Percentiles rank a stretch among this genome's conserved stretches.
Evolutionary conservation across 352 stramenopile genomes (phyloP).

Genomic region (Phytophthora fragariaefolia): DNA sequence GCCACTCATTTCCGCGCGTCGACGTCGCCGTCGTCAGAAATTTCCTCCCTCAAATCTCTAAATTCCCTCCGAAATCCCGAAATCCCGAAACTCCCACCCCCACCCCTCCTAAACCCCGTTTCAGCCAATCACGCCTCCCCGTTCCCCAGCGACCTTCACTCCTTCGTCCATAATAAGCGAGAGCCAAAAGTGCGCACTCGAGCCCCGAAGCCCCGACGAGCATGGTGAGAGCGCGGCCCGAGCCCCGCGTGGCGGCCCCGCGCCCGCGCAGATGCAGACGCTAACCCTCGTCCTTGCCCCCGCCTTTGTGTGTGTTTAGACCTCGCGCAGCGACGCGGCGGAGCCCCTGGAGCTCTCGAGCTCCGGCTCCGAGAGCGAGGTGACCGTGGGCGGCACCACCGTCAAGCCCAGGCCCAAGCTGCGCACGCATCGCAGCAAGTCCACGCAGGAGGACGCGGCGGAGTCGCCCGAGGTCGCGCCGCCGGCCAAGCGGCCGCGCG

Average conservation of each 20-base stretch:
- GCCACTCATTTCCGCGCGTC: conserved; percentile 34
- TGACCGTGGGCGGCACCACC: conserved; percentile 13
- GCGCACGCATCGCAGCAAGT: conserved; percentile 35
- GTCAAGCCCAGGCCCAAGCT: conserved; percentile 52
- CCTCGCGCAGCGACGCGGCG: conserved; percentile 2
- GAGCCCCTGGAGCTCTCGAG: conserved; percentile 33
- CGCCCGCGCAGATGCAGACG: no score
- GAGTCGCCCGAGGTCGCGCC: conserved; percentile 26
- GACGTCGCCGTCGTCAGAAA: conserved; percentile 34
- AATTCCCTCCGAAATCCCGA: conserved; percentile 6
- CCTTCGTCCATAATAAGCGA: conserved; percentile 15
- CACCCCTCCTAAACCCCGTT: conserved; percentile 6
- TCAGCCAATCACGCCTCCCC: conserved; percentile 22
- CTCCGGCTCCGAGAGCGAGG: conserved; percentile 40
- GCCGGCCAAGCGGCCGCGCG: conserved; percentile 35
- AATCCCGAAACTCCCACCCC: conserved; percentile 8
- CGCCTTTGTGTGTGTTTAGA: conserved; percentile 15
- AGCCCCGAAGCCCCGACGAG: conserved; percentile 8
- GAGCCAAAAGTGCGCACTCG: conserved; percentile 5
- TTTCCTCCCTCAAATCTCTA: conserved; percentile 13
- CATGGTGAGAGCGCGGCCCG: no score
- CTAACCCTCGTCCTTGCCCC: not conserved
- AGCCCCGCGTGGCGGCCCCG: no score
- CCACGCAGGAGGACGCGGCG: conserved; percentile 13
- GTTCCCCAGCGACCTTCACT: conserved; percentile 13